Conservation (phyloP, 2,329 filamentous ascomycete species). For the Pseudopithomyces chartarum region DNA sequence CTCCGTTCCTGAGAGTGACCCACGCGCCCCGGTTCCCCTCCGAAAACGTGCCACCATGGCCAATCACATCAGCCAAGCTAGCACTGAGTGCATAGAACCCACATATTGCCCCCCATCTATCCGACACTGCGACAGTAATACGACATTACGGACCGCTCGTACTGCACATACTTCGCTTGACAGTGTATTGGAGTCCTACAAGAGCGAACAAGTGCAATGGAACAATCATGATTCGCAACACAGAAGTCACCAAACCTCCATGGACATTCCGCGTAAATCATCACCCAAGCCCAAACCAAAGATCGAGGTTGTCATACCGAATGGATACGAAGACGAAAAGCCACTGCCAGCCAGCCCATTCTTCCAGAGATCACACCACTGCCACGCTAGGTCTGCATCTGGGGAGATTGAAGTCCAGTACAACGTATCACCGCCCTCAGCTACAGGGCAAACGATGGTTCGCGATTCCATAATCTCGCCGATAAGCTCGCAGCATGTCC, state of each 20-base stretch:
- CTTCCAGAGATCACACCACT: slow-evolving; percentile 26
- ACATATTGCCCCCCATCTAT: slow-evolving; percentile 15
- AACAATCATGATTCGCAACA: slow-evolving; percentile 23
- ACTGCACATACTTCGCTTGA: slow-evolving; percentile 26
- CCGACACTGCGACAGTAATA: slow-evolving; percentile 23
- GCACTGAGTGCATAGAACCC: slow-evolving; percentile 35
- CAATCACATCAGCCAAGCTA: slow-evolving; percentile 47
- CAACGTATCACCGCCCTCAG: slow-evolving; percentile 42
- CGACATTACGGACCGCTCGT: slow-evolving; percentile 19
- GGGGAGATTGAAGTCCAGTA: slow-evolving; percentile 22
- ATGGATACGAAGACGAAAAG: slow-evolving; percentile 30
- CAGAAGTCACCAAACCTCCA: slow-evolving; percentile 11
- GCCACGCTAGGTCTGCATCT: slow-evolving; percentile 27
- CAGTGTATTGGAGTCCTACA: slow-evolving; percentile 51
- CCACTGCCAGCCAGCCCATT: slow-evolving; percentile 37
- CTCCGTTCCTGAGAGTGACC: slow-evolving; percentile 38
- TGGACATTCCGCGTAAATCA: slow-evolving; percentile 13
- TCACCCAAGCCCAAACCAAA: slow-evolving; percentile 31
- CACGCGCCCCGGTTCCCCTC: slow-evolving; percentile 28
- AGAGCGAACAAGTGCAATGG: slow-evolving; percentile 52
- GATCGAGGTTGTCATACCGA: slow-evolving; percentile 46
- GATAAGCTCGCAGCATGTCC: slow-evolving; percentile 25
- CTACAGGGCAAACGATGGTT: slow-evolving; percentile 21
- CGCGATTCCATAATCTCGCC: slow-evolving; percentile 41
- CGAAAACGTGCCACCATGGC: slow-evolving; percentile 37